These are phyloP conservation scores for Malus hybrid DNA, from an alignment of 331 rosid genomes.

Conservation along the genomic window DNA sequence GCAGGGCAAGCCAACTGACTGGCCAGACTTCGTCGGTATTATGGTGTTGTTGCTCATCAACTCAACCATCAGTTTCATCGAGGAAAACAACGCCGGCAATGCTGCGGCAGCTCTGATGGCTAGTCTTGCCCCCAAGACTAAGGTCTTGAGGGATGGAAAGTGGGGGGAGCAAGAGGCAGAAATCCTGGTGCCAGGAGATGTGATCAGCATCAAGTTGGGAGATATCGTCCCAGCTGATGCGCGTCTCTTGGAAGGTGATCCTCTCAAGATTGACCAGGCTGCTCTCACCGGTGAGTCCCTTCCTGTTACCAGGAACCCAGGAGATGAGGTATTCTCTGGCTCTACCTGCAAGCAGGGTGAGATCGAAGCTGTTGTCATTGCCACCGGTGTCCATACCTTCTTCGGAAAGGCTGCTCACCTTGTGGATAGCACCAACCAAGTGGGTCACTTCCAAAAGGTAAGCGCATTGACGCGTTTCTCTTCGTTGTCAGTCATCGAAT, in stretches of 20 bases:
- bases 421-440: constrained; percentile 90
- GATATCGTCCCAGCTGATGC: constrained; percentile 91
- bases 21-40: constrained; percentile 92
- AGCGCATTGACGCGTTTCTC: too few species aligned
- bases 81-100: constrained; percentile 90
- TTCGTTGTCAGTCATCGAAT: neutral
- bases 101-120: constrained; percentile 97
- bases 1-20: constrained; percentile 85
- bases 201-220: constrained; percentile 83
- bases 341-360: constrained; percentile 96
- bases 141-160: constrained; percentile 77
- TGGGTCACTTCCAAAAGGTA: constrained; percentile 92
- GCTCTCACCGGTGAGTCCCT: constrained; percentile 71
- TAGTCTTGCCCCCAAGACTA: constrained; percentile 92
- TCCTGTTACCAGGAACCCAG: constrained; percentile 29
- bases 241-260: constrained; percentile 86
- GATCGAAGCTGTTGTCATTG: constrained; percentile 83
- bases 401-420: constrained; percentile 95
- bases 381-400: constrained; percentile 88
- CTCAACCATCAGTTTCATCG: constrained; percentile 87
- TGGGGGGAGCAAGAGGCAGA: constrained; percentile 78
- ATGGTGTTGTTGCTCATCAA: constrained; percentile 62
- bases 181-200: constrained; percentile 83
- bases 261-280: constrained; percentile 80
- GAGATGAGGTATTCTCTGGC: constrained; percentile 69